Evolutionary conservation across 2,329 filamentous ascomycete species (phyloP).

Genomic region (Fusarium xyrophilum): DNA sequence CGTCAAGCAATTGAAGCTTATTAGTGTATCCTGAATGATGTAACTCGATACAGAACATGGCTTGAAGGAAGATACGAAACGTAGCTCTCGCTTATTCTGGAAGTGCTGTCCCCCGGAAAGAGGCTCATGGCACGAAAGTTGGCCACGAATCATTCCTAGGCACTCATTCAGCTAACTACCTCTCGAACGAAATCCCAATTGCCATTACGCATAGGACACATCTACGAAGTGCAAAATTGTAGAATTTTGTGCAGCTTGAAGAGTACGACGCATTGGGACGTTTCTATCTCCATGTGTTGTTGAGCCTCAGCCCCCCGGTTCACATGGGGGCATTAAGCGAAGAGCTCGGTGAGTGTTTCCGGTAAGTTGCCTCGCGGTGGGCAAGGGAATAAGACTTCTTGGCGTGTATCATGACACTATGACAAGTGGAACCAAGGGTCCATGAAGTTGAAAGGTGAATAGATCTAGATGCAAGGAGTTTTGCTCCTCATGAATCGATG

Average conservation of each 20-base stretch:
- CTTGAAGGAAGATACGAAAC: not conserved
- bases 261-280: not conserved
- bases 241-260: not conserved
- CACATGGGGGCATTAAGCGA: conserved; percentile 11
- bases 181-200: not conserved
- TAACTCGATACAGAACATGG: not conserved
- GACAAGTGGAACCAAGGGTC: not conserved
- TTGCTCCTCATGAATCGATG: not conserved
- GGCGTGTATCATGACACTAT: conserved; percentile 11
- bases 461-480: not conserved
- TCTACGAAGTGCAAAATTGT: conserved; percentile 15
- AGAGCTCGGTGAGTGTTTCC: conserved; percentile 31
- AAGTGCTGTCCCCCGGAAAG: not conserved
- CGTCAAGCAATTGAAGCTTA: not conserved
- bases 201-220: not conserved
- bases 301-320: conserved; percentile 25
- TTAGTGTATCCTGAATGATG: not conserved
- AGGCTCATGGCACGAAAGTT: not conserved
- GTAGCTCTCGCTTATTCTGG: not conserved
- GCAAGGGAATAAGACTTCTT: not conserved
- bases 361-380: conserved; percentile 19
- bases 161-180: not conserved
- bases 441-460: not conserved
- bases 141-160: not conserved
- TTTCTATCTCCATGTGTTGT: not conserved